Evolutionary conservation across 768 basidiomycete genomes (phyloP), one percentile per base, ranked within the genome.

Genomic region (Multifurca ochricompacta): DNA sequence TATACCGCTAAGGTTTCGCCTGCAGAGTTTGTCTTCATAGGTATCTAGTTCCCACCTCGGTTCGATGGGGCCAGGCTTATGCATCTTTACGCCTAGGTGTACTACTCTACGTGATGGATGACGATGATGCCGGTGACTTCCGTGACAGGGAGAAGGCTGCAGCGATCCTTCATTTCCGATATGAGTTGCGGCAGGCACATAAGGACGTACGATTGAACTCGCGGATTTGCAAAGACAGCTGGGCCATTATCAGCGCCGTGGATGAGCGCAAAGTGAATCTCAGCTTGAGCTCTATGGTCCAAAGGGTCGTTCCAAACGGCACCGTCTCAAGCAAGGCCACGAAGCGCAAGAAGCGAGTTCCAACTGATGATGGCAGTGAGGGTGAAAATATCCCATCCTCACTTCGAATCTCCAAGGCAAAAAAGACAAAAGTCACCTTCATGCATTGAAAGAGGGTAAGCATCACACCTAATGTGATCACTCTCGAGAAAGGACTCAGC

Each of bases 1-100:
- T 80, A 73, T 2, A 75, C 85, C n/a, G 69, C 71, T 52, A 76
- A 79, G 55, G 75, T 90, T 36, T 80, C 85, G 2, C 86, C 86
- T 1, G 79, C 83, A 7, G 85, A 89, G 63, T 87, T 91, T 64
- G 79, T 90, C 30, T 91, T 86, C 66, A 81, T 89, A 37, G 87
- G 90, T 90, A 63, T 56, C 75, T 68, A 10, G 11, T 37, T 44
- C 44, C 34, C 3, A 11, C 13, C 0, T 40, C 5, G 9, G 9
- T 32, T 19, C 1, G 25, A 18, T 6, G 13, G 7, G 3, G 23
- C 25, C 45, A 23, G 35, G 25, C 16, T 56, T 23, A 27, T 34
- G 8, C 19, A 19, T 18, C 23, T n/a, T 32, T 43, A 18, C 25
- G 0, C n/a, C 21, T 51, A 91, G 89, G 87, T 53, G 79, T 89